A percentile compares a stretch with the other conserved stretches of the same genome.
Conservation (phyloP, 1,284 basidiomycete species). For the Ceratobasidium sp. region DNA sequence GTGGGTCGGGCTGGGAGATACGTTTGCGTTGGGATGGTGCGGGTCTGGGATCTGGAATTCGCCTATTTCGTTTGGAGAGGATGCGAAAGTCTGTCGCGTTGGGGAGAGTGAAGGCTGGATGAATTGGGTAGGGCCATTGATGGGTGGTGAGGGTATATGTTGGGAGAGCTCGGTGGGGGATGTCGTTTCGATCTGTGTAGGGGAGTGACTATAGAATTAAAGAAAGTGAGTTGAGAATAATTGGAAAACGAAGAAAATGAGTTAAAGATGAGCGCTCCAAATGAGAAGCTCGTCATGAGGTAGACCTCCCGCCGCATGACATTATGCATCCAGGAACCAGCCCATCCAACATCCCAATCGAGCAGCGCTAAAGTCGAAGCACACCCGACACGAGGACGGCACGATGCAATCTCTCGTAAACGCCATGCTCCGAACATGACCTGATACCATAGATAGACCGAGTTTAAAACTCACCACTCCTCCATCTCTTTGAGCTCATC, state of each 20-base stretch:
- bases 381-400: too few species aligned
- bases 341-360: too few species aligned
- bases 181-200: background rate
- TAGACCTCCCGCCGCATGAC: background rate
- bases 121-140: slow-evolving; percentile 10
- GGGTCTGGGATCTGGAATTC: background rate
- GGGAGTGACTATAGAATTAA: too few species aligned
- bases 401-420: slow-evolving; percentile 27
- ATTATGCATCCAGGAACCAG: background rate
- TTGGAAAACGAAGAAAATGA: too few species aligned
- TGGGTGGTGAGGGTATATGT: background rate
- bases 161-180: slow-evolving; percentile 12
- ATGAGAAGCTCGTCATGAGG: background rate
- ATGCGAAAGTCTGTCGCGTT: background rate
- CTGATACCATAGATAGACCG: slow-evolving; percentile 5
- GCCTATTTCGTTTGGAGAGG: slow-evolving; percentile 14
- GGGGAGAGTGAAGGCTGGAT: background rate
- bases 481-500: background rate
- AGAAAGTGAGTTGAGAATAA: too few species aligned
- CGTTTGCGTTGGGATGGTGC: background rate
- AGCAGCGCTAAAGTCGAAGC: too few species aligned
- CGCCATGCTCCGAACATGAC: background rate
- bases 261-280: too few species aligned
- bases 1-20: background rate
- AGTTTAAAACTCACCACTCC: slow-evolving; percentile 31